Base-by-base conservation (phyloP, 768 basidiomycete genomes). In the Trametes punicea region DNA sequence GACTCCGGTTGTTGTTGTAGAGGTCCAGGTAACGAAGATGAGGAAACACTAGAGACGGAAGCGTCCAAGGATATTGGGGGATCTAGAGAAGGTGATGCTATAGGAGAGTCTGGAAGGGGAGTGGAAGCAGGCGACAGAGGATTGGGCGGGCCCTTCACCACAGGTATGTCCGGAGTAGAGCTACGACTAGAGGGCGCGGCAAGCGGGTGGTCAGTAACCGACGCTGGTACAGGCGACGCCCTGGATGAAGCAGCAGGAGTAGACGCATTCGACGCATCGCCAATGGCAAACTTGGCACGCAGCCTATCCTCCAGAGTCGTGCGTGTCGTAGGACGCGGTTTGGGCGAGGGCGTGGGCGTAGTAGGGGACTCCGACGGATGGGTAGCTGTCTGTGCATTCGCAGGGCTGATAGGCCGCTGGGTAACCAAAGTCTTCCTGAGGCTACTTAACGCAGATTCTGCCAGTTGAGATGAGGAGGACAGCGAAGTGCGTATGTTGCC, bases 231-330 rank as follows among this genome's bases (percentile, higher is more conserved):
- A 11, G 82, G 76, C 3, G 83, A 78, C 16, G 71, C 67, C 36
- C 71, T 73, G 6, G 73, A 64, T 18, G 82, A 77, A 1, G 57
- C 57, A 7, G 68, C 65, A 5, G 81, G 74, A 0, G 82, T 75
- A 21, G 71, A 73, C 18, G 70, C 57, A 53, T 69, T 73, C 8
- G 81, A 80, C 11, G 76, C 72, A 18, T 90, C 88, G 18, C 78
- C 81, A 48, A 78, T 76, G 20, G 78, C 76, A 62, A 84, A 79
- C 25, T 79, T 77, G 74, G 87, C 84, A 41, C 85, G 80, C n/a
- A 92, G 73, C 41, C 90, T 77, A 55, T 92, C 90, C 70, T 92
- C 90, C 2, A 92, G 74, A 21, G 79, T 87, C 7, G 79, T 75
- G 65, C 87, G 86, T 42, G 47, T 31, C 1, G 53, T 9, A 27